These are phyloP conservation scores for Dioszegia hungarica DNA, from an alignment of 768 basidiomycete species.

Conservation along the genomic window DNA sequence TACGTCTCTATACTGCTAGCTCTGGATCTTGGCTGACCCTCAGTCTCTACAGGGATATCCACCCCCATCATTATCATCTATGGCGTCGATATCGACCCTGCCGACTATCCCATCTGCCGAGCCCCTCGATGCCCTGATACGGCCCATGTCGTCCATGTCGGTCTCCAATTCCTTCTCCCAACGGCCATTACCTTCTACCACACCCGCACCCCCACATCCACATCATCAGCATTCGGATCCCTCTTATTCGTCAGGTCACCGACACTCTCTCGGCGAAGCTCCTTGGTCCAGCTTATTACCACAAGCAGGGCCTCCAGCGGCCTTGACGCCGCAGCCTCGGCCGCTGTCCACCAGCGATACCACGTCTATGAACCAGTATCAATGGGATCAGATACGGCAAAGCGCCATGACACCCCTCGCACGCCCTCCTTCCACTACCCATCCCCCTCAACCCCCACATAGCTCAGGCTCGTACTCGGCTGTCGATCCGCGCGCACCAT, in stretches of 20 bases:
- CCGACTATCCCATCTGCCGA: constrained; percentile 4
- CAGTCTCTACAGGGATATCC: constrained; percentile 8
- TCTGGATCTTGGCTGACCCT: not conserved
- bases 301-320: constrained; percentile 20
- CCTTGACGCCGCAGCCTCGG: constrained; percentile 22
- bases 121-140: constrained; percentile 27
- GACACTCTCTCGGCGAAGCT: constrained; percentile 37
- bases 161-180: constrained; percentile 17
- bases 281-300: constrained; percentile 29
- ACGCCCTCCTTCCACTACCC: constrained; percentile 23
- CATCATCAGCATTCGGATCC: constrained; percentile 4
- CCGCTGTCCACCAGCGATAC: constrained; percentile 25
- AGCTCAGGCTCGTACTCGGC: not conserved
- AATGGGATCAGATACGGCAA: constrained; percentile 6
- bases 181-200: constrained; percentile 15
- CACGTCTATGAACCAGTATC: not conserved
- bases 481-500: constrained; percentile 3
- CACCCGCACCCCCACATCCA: constrained; percentile 12
- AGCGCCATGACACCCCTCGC: constrained; percentile 19
- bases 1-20: constrained; percentile 12
- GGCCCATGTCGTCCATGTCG: constrained; percentile 37
- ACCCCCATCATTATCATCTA: not conserved
- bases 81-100: constrained; percentile 1
- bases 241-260: constrained; percentile 15
- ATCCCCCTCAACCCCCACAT: constrained; percentile 3